Base-by-base conservation (phyloP, 2,329 filamentous ascomycete species). In the Malbranchea cinnamomea region DNA sequence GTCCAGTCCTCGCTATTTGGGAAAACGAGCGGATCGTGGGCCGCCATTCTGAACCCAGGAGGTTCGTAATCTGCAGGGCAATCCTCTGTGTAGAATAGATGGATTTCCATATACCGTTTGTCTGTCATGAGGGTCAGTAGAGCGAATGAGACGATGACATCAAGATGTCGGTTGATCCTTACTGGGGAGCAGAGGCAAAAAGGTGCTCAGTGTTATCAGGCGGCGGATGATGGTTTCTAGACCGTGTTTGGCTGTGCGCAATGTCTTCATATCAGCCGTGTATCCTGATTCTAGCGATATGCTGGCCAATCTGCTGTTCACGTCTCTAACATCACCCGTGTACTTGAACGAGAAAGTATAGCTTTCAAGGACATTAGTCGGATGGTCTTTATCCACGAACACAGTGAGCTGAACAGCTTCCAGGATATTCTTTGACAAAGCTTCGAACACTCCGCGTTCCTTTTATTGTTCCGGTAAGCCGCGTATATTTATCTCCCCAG, bases 331-430 rank as follows among this genome's bases (percentile, higher is more conserved):
- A 31, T 46, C 32, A 33, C 42, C 28, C 37, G 39, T 34, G 37
- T 66, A 66, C 12, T 55, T 53, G 41, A 68, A 60, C 4, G 51
- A 54, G 37, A 66, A 66, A 2, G 55, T 62, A 41, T 67, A 67
- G 4, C 52, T 54, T 42, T 68, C 64, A 7, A 67, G 28, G n/a
- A 65, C 52, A 17, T 57, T 44, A 5, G 43, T 38, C 3, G 50
- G 48, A 4, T 46, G 34, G 11, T 53, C 39, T 12, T 49, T 49
- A 35, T 59, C 49, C 17, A 55, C 48, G 33, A 58, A 53, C 12
- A 68, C 51, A 20, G 56, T 60, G 18, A 67, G 39, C 34, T 65
- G 58, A n/a, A 68, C 34, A 2, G 55, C 54, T 16, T 54, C 50
- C 3, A 68, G 50, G 14, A 53, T 47, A 16, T 55, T 55, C 13